These are phyloP conservation scores for Zygosaccharomyces pseudobailii DNA, from an alignment of 1,139 yeast genomes.

Conservation along the genomic window DNA sequence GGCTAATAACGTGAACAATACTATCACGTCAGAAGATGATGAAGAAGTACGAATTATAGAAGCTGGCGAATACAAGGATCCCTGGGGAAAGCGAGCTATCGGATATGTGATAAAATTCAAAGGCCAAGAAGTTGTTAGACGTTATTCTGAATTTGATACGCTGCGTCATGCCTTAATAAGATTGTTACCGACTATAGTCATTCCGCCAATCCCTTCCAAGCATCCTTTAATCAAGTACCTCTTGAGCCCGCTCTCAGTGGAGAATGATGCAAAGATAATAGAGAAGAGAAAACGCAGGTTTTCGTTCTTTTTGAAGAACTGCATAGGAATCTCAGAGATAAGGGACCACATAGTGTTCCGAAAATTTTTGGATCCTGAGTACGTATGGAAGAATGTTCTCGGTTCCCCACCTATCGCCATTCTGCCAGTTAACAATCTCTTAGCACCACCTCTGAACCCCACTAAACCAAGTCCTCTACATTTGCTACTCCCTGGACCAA, in stretches of 20 bases:
- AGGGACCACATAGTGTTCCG: conserved; percentile 60
- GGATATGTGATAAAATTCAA: conserved; percentile 73
- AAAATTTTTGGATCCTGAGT: conserved; percentile 79
- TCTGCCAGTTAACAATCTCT: conserved; percentile 48
- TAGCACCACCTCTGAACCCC: conserved; percentile 55
- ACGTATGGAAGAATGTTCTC: conserved; percentile 62
- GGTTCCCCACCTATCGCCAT: conserved; percentile 53
- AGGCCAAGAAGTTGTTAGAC: conserved; percentile 60
- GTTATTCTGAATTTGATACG: conserved; percentile 90
- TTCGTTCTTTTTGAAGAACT: conserved; percentile 71
- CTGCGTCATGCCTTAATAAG: conserved; percentile 64
- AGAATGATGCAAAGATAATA: conserved; percentile 47
- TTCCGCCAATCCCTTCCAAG: conserved; percentile 95
- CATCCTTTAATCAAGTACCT: conserved; percentile 51
- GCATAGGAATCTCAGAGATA: conserved; percentile 49
- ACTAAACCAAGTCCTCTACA: conserved; percentile 57
- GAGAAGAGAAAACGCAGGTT: conserved; percentile 72
- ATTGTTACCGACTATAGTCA: conserved; percentile 75
- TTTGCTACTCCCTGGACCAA: conserved; percentile 54
- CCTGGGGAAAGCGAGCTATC: conserved; percentile 61
- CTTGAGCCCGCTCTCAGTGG: conserved; percentile 49
- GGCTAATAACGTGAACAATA: conserved; percentile 10
- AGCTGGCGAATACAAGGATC: conserved; percentile 34
- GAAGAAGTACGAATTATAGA: conserved; percentile 24
- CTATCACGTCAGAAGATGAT: conserved; percentile 2